These are phyloP conservation scores for Metschnikowia rubicola DNA, from an alignment of 805 yeast genomes.

Conservation along the genomic window DNA sequence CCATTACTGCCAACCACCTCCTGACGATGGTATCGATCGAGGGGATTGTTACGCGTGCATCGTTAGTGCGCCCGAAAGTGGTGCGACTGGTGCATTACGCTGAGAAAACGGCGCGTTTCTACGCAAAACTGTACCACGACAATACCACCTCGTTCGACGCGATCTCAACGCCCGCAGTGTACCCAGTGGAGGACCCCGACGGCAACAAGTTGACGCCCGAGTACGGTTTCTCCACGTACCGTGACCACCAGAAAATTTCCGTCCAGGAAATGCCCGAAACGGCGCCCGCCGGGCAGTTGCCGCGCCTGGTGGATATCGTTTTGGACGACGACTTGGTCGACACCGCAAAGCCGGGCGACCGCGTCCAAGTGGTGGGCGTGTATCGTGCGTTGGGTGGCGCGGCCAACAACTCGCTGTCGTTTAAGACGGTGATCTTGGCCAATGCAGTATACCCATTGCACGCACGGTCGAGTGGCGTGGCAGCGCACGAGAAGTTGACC, in stretches of 20 bases:
- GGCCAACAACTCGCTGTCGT: slow-evolving; percentile 56
- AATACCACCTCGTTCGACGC: slow-evolving; percentile 89
- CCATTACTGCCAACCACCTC: slow-evolving; percentile 70
- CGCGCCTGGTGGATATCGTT: slow-evolving; percentile 88
- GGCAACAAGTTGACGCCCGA: slow-evolving; percentile 88
- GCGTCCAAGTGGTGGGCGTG: slow-evolving; percentile 91
- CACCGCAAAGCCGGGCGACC: slow-evolving; percentile 89
- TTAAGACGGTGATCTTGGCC: slow-evolving; percentile 79
- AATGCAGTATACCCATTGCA: slow-evolving; percentile 87
- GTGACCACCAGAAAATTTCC: slow-evolving; percentile 90
- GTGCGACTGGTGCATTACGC: slow-evolving; percentile 91
- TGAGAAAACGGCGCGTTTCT: slow-evolving; percentile 77
- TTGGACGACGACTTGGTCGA: slow-evolving; percentile 95
- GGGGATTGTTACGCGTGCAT: slow-evolving; percentile 93
- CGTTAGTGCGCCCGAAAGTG: slow-evolving; percentile 89
- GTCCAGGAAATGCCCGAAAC: slow-evolving; percentile 97
- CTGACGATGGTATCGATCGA: slow-evolving; percentile 85
- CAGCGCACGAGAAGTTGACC: slow-evolving; percentile 63
- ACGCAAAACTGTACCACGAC: slow-evolving; percentile 89
- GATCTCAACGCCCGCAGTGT: slow-evolving; percentile 74
- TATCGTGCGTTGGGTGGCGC: slow-evolving; percentile 87
- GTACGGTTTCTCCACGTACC: slow-evolving; percentile 86
- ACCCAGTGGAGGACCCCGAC: slow-evolving; percentile 89
- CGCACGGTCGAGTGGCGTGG: slow-evolving; percentile 82
- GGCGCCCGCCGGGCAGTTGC: slow-evolving; percentile 97